Evolutionary conservation across 352 stramenopile species (phyloP).

Genomic region (Globisporangium perplexum): DNA sequence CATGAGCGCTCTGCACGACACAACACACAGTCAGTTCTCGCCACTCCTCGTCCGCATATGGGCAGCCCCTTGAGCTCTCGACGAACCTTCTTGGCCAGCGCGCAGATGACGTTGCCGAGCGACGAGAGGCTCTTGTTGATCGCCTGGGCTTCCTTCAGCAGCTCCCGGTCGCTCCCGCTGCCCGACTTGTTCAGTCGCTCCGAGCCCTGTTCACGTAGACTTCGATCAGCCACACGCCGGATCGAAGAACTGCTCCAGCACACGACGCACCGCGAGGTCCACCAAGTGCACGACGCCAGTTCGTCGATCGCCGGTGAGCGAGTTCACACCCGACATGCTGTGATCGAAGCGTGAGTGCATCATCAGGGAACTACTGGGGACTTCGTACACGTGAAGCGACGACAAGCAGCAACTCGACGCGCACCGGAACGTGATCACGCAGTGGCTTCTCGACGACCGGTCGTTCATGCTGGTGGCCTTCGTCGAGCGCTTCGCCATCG

Average conservation of each 20-base stretch:
- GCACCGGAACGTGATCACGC: slow-evolving; percentile 79
- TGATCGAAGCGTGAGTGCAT: neutral
- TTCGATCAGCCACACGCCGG: neutral
- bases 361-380: neutral
- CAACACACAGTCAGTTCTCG: neutral
- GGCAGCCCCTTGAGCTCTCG: neutral
- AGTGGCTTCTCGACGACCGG: slow-evolving; percentile 79
- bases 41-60: neutral
- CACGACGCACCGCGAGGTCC: slow-evolving; percentile 57
- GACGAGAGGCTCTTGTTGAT: slow-evolving; percentile 88
- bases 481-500: slow-evolving; percentile 55
- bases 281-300: slow-evolving; percentile 72
- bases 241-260: neutral
- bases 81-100: slow-evolving; percentile 74
- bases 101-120: slow-evolving; percentile 80
- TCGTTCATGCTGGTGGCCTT: slow-evolving; percentile 87
- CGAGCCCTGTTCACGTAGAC: slow-evolving; percentile 39
- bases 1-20: slow-evolving; percentile 45
- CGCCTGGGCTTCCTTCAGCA: slow-evolving; percentile 77
- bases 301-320: slow-evolving; percentile 45
- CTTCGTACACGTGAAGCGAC: neutral
- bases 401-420: neutral
- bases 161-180: slow-evolving; percentile 61
- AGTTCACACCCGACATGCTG: slow-evolving; percentile 61
- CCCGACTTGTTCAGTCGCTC: slow-evolving; percentile 79